Evolutionary conservation across 2,329 filamentous ascomycete genomes (phyloP), one percentile per base, ranked within the genome.

Genomic region (Gnomoniopsis sp.): DNA sequence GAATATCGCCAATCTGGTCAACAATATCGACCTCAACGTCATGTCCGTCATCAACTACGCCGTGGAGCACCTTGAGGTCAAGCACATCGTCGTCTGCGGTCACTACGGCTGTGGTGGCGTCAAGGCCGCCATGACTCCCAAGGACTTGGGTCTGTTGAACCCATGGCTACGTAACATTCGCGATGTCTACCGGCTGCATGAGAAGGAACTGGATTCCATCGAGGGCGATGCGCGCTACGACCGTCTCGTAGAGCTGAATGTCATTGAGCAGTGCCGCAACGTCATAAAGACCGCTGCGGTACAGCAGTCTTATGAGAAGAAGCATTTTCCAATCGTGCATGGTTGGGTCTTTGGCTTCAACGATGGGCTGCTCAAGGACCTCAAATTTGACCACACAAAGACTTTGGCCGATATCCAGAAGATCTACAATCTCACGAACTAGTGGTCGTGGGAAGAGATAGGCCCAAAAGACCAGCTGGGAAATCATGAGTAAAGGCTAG

Each of bases 1-100:
- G 75, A 96, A 97, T 79, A 96, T 96, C 73, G 92, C 91, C 76
- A 96, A 96, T 79, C 82, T 96, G 64, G 82, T 96, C 58, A 86
- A 86, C 75, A 85, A 87, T 70, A 88, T 86, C 63, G 93, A 97
- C 71, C 82, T 96, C 69, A 92, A 87, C 73, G 86, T 87, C 52
- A 87, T 90, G 72, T 84, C 84, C 71, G 91, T 96, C 67, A 90
- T 96, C 74, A 87, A 95, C 71, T 97, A 92, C 72, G 90, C 91
- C 64, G 91, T 96, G 64, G 79, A 83, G 67, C 86, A 93, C 72
- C 82, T 96, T 44, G 82, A 89, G 70, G 88, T 91, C 71, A 91
- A 91, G 78, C 88, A 91, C 78, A 89, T 91, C 66, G 81, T 91
- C 64, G 86, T 91, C 59, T 91, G 88, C 73, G 88, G 88, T 23